Base-by-base conservation (phyloP, 202 grass and related monocot genomes). In the Panicum hallii region DNA sequence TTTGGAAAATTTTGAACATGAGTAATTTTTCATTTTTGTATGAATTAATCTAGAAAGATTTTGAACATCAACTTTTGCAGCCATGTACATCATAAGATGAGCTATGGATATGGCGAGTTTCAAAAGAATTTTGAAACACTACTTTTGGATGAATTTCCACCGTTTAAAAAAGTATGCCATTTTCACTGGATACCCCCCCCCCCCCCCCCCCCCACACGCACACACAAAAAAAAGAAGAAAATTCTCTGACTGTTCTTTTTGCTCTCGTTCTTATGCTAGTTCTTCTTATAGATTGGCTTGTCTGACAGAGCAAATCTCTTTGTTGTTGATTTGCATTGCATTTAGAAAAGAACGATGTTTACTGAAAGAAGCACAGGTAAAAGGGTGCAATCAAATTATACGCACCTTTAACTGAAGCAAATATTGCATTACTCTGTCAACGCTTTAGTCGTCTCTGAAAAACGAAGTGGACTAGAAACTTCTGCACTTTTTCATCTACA, bases 261-360 rank as follows among this genome's bases (percentile, higher is more conserved):
- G 67, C 61, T 32, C 84, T 32, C 41, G 46, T 49, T 28, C 7
- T 73, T 40, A 32, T 14, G 47, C 14, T 54, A 14, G 1, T 5
- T 53, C 58, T 62, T 78, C 7, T 40, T 71, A 38, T 46, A 48
- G 45, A 38, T n/a, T 83, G 62, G 41, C n/a, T 14, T 23, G 49
- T 54, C 32, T 41, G 54, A 42, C 55, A 58, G 67, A 53, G 4
- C 20, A 81, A 81, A 45, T 43, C 38, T 54, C 28, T 74, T 63
- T 75, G 15, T 36, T 40, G 11, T 63, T 34, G 17, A 63, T 61
- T 15, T 63, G 38, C 32, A 15, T 4, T 57, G 1, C 22, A 40
- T 70, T 77, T 38, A 70, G 44, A 50, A 66, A 71, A 71, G 34
- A 53, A 28, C 22, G 20, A 19, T 30, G 16, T 42, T 69, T 44